Evolutionary conservation across 2,329 filamentous ascomycete species (phyloP).

Genomic region (Fusarium pseudocircinatum): DNA sequence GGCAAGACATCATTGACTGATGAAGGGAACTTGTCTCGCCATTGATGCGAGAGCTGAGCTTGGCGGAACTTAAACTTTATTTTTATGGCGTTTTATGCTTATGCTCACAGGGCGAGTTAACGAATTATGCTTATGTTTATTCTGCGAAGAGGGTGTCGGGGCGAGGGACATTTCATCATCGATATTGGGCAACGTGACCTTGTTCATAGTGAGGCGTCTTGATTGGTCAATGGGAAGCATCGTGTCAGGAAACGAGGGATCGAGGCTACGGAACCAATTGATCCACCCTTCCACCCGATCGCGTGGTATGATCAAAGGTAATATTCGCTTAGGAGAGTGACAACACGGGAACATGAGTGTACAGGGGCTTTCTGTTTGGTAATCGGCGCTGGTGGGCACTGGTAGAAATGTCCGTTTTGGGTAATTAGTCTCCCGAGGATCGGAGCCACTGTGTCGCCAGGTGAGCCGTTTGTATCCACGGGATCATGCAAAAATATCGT

Average conservation of each 20-base stretch:
- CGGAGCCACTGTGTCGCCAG: background rate
- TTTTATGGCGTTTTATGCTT: background rate
- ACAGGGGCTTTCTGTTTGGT: background rate
- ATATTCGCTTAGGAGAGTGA: background rate
- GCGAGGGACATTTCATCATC: background rate
- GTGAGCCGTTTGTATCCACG: background rate
- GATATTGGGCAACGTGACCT: background rate
- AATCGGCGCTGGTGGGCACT: background rate
- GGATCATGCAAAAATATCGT: background rate
- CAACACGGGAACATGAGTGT: background rate
- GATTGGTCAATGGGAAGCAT: background rate
- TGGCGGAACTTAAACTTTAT: background rate
- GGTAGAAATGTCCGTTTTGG: background rate
- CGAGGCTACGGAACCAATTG: background rate
- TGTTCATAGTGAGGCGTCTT: fast-evolving
- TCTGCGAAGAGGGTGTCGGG: background rate
- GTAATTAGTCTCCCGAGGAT: background rate
- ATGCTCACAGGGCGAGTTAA: background rate
- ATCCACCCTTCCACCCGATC: background rate
- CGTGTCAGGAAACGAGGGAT: background rate
- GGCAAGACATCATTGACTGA: background rate
- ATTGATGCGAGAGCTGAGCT: background rate
- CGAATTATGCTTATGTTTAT: background rate
- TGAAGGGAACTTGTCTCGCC: background rate
- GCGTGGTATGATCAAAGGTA: background rate